Conservation (phyloP, 2,329 filamentous ascomycete genomes). For the Aspergillus sclerotialis region DNA sequence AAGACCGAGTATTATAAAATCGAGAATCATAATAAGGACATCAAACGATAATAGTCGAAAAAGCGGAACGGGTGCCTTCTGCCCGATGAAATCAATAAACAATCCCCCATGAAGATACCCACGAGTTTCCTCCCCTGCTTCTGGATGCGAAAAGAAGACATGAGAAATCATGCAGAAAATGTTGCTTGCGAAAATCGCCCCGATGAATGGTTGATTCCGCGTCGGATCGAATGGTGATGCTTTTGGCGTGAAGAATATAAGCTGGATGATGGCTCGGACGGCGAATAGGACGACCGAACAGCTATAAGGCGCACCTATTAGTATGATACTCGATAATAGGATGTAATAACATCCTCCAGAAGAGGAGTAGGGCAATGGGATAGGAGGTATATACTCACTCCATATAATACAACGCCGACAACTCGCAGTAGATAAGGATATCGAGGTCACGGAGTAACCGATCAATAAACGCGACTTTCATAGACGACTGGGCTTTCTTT, state of each 20-base stretch:
- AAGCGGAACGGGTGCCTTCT: constrained; percentile 50
- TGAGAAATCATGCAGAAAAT: constrained; percentile 51
- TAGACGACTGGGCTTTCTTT: constrained; percentile 29
- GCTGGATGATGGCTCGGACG: constrained; percentile 49
- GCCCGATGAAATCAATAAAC: constrained; percentile 59
- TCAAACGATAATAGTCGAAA: constrained; percentile 48
- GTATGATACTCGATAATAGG: no score
- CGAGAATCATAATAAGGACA: constrained; percentile 46
- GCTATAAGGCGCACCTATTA: no score
- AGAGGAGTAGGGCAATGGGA: neutral
- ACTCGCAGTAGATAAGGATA: constrained; percentile 54
- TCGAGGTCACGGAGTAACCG: constrained; percentile 52
- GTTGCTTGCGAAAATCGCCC: constrained; percentile 49
- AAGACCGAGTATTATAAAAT: constrained; percentile 51
- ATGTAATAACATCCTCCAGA: neutral
- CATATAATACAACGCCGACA: constrained; percentile 57
- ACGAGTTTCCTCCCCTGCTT: constrained; percentile 44
- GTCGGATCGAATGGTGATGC: constrained; percentile 46
- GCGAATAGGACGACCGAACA: constrained; percentile 53
- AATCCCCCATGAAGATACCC: constrained; percentile 56
- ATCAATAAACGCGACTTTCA: constrained; percentile 45
- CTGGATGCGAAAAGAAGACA: constrained; percentile 45
- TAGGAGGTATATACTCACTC: constrained; percentile 42
- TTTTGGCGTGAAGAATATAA: constrained; percentile 54
- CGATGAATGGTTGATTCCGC: constrained; percentile 47